phyloP scores from a whole-genome alignment of 306 rosid species.

The Oemleria cerasiformis region DNA sequence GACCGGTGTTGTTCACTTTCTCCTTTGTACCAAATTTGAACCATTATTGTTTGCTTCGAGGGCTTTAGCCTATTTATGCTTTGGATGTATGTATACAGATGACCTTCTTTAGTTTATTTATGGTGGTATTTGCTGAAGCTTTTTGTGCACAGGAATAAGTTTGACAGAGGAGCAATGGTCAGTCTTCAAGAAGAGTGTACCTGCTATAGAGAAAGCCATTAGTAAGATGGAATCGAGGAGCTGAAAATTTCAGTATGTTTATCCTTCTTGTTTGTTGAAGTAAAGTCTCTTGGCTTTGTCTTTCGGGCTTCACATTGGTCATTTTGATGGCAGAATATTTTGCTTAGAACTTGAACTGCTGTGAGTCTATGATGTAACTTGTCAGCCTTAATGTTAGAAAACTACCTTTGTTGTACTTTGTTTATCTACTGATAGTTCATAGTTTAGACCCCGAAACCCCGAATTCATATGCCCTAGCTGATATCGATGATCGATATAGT shows the following conservation, averaged over 20 bases:
- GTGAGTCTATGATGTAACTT: not conserved
- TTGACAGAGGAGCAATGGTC: conserved; percentile 92
- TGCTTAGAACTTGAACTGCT: conserved; percentile 15
- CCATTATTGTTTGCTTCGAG: not conserved
- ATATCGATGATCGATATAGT: not conserved
- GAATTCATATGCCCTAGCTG: not conserved
- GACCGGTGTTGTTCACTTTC: not conserved
- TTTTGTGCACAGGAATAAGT: conserved; percentile 74
- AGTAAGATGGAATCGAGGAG: conserved; percentile 56
- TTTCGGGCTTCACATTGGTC: conserved; percentile 15
- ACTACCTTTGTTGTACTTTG: not conserved
- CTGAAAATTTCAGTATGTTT: conserved; percentile 20
- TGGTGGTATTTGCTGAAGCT: not conserved
- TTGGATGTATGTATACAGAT: not conserved
- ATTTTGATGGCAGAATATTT: conserved; percentile 24
- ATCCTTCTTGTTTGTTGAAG: conserved; percentile 7
- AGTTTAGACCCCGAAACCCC: not conserved
- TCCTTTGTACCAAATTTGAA: not conserved
- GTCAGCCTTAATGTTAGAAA: not conserved
- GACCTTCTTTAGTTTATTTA: not conserved
- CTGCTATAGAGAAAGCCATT: conserved; percentile 80
- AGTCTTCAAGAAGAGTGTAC: conserved; percentile 58
- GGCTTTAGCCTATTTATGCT: not conserved
- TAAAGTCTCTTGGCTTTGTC: conserved; percentile 15
- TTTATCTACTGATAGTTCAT: not conserved